phyloP scores from a whole-genome alignment of 176 grass and related monocot genomes.

The Triticum timopheevii region DNA sequence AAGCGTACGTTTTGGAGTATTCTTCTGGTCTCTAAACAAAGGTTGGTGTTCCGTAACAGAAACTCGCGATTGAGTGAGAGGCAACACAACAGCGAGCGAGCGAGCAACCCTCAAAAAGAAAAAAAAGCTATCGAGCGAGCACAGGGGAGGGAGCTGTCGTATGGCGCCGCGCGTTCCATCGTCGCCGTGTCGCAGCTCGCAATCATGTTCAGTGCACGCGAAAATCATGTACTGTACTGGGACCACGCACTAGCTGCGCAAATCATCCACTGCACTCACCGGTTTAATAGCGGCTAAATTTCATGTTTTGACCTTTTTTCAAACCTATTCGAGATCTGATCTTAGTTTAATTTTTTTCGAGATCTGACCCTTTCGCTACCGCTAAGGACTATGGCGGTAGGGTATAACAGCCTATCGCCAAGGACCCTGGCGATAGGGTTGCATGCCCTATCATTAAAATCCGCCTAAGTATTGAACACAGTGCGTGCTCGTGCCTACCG shows the following conservation, averaged over 20 bases:
- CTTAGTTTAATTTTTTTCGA: too few species aligned
- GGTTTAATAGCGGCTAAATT: neutral
- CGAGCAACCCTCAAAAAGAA: too few species aligned
- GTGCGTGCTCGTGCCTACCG: too few species aligned
- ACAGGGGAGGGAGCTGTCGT: neutral
- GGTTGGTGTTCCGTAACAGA: neutral
- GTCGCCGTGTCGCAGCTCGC: neutral
- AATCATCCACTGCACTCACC: neutral
- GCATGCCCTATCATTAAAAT: too few species aligned
- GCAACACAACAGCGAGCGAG: neutral
- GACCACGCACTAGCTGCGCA: neutral
- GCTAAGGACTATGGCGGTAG: too few species aligned
- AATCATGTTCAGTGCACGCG: conserved; percentile 26
- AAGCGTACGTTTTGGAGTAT: neutral
- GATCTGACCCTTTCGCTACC: too few species aligned
- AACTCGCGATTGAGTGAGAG: conserved; percentile 13
- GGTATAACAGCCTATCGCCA: too few species aligned
- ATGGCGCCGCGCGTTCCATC: neutral
- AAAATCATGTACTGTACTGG: neutral
- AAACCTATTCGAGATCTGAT: too few species aligned
- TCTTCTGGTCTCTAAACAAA: too few species aligned
- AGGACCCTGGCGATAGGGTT: too few species aligned
- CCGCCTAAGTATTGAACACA: too few species aligned
- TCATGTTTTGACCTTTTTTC: too few species aligned
- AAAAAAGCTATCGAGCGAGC: neutral